A percentile compares a stretch with the other conserved stretches of the same genome.
Conservation (phyloP, 768 basidiomycete genomes). For the Mycena floridula region DNA sequence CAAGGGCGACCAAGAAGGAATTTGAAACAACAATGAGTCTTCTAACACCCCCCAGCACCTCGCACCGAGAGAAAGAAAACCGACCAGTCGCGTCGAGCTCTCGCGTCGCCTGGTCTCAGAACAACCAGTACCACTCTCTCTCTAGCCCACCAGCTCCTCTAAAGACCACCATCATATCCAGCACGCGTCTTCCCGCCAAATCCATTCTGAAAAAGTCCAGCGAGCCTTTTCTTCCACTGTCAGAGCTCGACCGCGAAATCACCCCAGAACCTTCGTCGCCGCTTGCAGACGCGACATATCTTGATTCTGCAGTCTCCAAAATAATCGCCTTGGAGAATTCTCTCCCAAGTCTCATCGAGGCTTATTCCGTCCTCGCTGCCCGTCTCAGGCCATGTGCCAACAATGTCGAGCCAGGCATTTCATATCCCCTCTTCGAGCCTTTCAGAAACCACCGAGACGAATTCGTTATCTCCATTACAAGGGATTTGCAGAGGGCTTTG, state of each 20-base stretch:
- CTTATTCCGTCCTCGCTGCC: constrained; percentile 63
- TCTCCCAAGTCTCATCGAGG: constrained; percentile 60
- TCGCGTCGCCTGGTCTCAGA: constrained; percentile 47
- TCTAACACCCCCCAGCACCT: constrained; percentile 55
- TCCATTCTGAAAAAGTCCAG: constrained; percentile 67
- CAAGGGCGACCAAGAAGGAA: constrained; percentile 5
- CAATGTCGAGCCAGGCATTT: constrained; percentile 48
- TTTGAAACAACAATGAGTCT: constrained; percentile 37
- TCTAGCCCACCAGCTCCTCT: constrained; percentile 17
- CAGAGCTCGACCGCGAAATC: constrained; percentile 48
- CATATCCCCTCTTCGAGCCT: constrained; percentile 71
- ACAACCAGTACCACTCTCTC: constrained; percentile 41
- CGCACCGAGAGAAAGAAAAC: constrained; percentile 54
- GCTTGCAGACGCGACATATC: constrained; percentile 54
- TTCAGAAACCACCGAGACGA: constrained; percentile 45
- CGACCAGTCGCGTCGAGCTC: constrained; percentile 24
- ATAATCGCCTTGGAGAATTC: constrained; percentile 46
- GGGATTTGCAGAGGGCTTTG: constrained; percentile 63
- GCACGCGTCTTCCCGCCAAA: constrained; percentile 38
- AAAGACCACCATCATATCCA: constrained; percentile 20
- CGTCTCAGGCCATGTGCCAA: constrained; percentile 49
- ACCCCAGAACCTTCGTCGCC: constrained; percentile 79
- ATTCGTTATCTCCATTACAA: constrained; percentile 54
- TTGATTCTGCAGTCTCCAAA: constrained; percentile 55
- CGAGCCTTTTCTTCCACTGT: constrained; percentile 27